A percentile compares a stretch with the other conserved stretches of the same genome.
These are phyloP conservation scores for Mycena venus DNA, from an alignment of 768 basidiomycete species.

Conservation along the genomic window DNA sequence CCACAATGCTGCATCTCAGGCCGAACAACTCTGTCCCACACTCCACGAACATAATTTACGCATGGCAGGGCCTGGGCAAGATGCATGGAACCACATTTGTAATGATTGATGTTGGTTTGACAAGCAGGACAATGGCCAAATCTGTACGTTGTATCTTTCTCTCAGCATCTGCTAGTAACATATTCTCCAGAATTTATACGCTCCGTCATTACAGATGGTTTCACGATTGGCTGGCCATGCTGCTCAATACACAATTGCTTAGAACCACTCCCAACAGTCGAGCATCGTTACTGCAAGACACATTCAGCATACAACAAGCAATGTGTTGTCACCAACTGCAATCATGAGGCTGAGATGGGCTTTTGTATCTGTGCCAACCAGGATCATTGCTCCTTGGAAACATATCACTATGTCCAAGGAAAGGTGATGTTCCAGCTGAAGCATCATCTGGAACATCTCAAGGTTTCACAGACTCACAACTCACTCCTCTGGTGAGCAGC, in stretches of 20 bases:
- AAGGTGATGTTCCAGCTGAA: constrained; percentile 47
- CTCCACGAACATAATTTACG: constrained; percentile 28
- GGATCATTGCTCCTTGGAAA: constrained; percentile 41
- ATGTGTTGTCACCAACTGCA: constrained; percentile 30
- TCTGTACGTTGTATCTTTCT: too few species aligned
- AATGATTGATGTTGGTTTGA: constrained; percentile 23
- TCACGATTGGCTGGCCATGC: constrained; percentile 42
- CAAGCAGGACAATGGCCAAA: too few species aligned
- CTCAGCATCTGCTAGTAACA: too few species aligned
- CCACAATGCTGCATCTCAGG: background rate
- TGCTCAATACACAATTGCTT: constrained; percentile 41
- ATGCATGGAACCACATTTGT: constrained; percentile 39
- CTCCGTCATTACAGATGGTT: constrained; percentile 41
- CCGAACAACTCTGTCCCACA: constrained; percentile 14
- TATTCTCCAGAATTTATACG: constrained; percentile 19
- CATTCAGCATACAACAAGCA: constrained; percentile 11
- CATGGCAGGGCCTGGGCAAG: constrained; percentile 35
- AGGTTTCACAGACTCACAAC: constrained; percentile 23
- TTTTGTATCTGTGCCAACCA: constrained; percentile 23
- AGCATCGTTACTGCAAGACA: constrained; percentile 29
- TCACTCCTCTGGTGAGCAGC: background rate
- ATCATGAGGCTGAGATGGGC: background rate
- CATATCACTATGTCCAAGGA: constrained; percentile 24
- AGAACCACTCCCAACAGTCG: constrained; percentile 27
- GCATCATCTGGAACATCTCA: constrained; percentile 31